Conservation (phyloP, 805 yeast species). For the Candida taoyuanica region DNA sequence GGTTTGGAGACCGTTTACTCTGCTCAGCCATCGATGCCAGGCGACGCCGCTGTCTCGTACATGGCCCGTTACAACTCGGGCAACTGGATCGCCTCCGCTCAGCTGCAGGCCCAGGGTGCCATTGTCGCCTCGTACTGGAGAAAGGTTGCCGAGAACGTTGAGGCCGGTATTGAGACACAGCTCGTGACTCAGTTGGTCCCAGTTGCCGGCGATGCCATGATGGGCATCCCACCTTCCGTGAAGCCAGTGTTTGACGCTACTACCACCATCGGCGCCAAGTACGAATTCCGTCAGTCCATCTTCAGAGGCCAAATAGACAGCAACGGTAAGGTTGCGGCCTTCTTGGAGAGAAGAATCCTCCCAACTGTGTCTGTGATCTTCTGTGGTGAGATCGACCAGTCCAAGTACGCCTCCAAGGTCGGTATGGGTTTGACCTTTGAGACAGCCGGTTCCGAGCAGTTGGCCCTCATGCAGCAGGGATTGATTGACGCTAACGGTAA, state of each 20-base stretch:
- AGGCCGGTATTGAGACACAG: slow-evolving; percentile 89
- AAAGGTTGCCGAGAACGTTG: slow-evolving; percentile 86
- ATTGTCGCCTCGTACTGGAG: slow-evolving; percentile 89
- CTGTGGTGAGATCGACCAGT: slow-evolving; percentile 90
- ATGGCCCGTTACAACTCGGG: slow-evolving; percentile 85
- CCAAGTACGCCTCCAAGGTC: slow-evolving; percentile 68
- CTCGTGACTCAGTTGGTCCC: slow-evolving; percentile 73
- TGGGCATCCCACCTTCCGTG: slow-evolving; percentile 75
- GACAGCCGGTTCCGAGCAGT: slow-evolving; percentile 90
- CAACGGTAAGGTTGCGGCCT: slow-evolving; percentile 82
- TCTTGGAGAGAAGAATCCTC: slow-evolving; percentile 88
- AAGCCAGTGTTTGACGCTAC: slow-evolving; percentile 86
- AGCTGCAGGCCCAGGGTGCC: slow-evolving; percentile 89
- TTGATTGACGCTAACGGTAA: slow-evolving; percentile 78
- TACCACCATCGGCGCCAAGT: slow-evolving; percentile 94
- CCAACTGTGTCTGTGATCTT: slow-evolving; percentile 88
- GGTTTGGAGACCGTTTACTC: slow-evolving; percentile 94
- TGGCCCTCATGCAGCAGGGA: slow-evolving; percentile 88
- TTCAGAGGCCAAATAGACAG: slow-evolving; percentile 95
- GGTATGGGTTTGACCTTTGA: slow-evolving; percentile 96
- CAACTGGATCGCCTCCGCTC: slow-evolving; percentile 92
- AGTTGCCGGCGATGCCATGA: slow-evolving; percentile 59
- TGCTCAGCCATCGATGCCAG: slow-evolving; percentile 67
- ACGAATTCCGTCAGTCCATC: slow-evolving; percentile 93
- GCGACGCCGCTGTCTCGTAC: slow-evolving; percentile 87